phyloP scores from a whole-genome alignment of 2,329 filamentous ascomycete species.

The Teratosphaeria destructans region DNA sequence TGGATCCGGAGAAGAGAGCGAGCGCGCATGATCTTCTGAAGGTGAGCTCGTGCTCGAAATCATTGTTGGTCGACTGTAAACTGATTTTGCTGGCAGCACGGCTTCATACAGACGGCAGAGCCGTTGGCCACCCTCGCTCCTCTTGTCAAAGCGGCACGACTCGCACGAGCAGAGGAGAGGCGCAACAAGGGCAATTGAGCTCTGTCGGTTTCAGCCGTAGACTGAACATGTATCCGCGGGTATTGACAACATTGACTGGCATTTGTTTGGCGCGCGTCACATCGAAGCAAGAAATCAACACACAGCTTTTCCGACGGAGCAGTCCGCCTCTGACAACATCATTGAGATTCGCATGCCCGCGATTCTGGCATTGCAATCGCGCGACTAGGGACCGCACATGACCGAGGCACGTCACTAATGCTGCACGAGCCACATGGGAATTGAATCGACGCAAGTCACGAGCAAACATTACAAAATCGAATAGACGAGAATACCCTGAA shows the following conservation, averaged over 20 bases:
- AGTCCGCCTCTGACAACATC: not conserved
- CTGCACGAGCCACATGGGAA: not conserved
- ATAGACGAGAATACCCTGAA: not conserved
- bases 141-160: conserved; percentile 73
- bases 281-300: not conserved
- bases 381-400: not conserved
- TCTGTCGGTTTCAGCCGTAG: not conserved
- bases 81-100: conserved; percentile 22
- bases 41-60: conserved; percentile 47
- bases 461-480: not conserved
- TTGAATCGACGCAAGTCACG: not conserved
- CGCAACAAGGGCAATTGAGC: conserved; percentile 35
- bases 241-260: not conserved
- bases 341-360: not conserved
- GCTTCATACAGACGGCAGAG: conserved; percentile 43
- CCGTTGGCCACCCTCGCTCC: conserved; percentile 63
- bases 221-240: not conserved
- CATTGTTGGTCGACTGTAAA: conserved; percentile 6
- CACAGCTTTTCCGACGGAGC: not conserved
- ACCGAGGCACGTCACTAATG: not conserved
- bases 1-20: conserved; percentile 92
- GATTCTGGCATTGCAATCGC: not conserved
- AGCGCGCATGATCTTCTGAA: conserved; percentile 87
- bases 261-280: not conserved
- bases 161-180: conserved; percentile 70